Percentiles rank a stretch among this genome's conserved stretches.
Evolutionary conservation across 345 rosid genomes (phyloP).

Genomic region (Mercurialis annua): DNA sequence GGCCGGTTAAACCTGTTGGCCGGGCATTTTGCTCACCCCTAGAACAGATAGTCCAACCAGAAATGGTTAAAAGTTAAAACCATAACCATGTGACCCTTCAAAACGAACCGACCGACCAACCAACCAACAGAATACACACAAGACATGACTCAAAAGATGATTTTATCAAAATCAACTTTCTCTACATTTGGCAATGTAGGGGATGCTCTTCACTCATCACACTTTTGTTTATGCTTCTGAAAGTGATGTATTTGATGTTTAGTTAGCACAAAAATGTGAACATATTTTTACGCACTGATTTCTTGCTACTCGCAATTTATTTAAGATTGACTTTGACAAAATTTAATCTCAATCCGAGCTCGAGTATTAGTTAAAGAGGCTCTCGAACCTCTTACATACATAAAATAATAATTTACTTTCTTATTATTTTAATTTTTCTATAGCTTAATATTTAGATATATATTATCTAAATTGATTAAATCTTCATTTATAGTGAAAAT

Average conservation of each 20-base stretch:
- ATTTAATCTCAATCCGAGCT: too few species aligned
- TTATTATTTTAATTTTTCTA: too few species aligned
- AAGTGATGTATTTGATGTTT: not conserved
- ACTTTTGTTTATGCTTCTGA: not conserved
- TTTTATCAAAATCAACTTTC: not conserved
- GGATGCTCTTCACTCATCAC: not conserved
- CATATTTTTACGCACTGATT: too few species aligned
- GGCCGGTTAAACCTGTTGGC: too few species aligned
- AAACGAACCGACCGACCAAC: not conserved
- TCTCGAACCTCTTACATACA: too few species aligned
- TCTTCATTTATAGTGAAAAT: too few species aligned
- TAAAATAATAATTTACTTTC: too few species aligned
- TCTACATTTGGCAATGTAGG: not conserved
- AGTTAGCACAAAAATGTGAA: not conserved
- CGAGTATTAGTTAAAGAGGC: too few species aligned
- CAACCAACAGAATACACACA: not conserved
- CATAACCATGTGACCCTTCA: conserved; percentile 1
- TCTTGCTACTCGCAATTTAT: not conserved
- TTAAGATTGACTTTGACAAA: too few species aligned
- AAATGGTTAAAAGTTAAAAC: not conserved
- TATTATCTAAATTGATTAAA: too few species aligned
- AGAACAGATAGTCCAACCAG: not conserved
- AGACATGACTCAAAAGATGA: conserved; percentile 2
- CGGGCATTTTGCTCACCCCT: too few species aligned
- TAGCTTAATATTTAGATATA: too few species aligned